Evolutionary conservation across 2,329 filamentous ascomycete species (phyloP).

Genomic region (Colletotrichum agaves): DNA sequence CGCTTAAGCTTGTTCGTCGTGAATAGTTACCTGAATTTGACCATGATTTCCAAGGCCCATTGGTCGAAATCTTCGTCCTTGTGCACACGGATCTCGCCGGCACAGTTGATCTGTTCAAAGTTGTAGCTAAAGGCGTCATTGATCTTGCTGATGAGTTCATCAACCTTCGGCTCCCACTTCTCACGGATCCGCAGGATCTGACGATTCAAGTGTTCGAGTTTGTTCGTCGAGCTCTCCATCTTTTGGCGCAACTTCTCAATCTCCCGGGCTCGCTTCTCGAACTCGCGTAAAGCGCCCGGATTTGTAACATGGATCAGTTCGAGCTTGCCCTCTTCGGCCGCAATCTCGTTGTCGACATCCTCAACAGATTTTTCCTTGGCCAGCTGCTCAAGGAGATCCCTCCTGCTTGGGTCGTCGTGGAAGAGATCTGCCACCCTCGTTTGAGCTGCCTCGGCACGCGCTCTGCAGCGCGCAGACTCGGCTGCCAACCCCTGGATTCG

Average conservation of each 20-base stretch:
- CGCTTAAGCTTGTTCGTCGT: neutral
- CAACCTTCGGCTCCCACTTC: slow-evolving; percentile 86
- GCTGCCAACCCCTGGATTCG: slow-evolving; percentile 52
- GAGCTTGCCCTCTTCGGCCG: slow-evolving; percentile 78
- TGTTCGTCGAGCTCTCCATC: slow-evolving; percentile 64
- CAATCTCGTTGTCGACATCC: slow-evolving; percentile 77
- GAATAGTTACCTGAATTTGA: slow-evolving; percentile 83
- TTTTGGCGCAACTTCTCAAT: slow-evolving; percentile 72
- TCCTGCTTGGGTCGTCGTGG: slow-evolving; percentile 50
- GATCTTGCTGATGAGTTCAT: slow-evolving; percentile 81
- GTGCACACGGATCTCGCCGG: slow-evolving; percentile 87
- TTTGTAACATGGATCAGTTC: slow-evolving; percentile 84
- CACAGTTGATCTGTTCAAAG: slow-evolving; percentile 93
- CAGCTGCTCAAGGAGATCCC: slow-evolving; percentile 55
- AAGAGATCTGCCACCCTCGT: slow-evolving; percentile 54
- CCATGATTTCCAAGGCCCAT: slow-evolving; percentile 93
- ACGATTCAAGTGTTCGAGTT: slow-evolving; percentile 64
- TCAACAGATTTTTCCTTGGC: slow-evolving; percentile 65
- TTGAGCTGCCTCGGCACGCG: slow-evolving; percentile 49
- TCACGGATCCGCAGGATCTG: slow-evolving; percentile 74
- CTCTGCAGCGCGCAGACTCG: slow-evolving; percentile 50
- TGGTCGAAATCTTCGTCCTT: slow-evolving; percentile 94
- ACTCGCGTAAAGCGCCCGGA: slow-evolving; percentile 79
- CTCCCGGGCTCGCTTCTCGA: slow-evolving; percentile 74
- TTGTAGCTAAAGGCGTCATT: slow-evolving; percentile 93